Evolutionary conservation across 2,329 filamentous ascomycete genomes (phyloP), one percentile per base, ranked within the genome.

Genomic region (Beauveria pseudobassiana): DNA sequence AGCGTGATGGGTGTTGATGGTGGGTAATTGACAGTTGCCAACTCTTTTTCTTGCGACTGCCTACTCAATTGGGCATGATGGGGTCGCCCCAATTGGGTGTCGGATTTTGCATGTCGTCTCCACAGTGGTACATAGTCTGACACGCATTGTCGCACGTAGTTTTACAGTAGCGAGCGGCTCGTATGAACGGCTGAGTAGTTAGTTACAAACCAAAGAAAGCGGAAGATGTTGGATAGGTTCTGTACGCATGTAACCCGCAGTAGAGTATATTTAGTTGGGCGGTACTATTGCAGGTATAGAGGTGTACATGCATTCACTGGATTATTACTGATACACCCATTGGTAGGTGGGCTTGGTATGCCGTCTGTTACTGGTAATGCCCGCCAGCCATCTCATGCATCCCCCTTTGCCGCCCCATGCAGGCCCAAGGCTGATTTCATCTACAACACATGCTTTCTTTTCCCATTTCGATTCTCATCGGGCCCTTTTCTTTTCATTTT

Each of bases 141-240:
- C 46, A 52, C 48, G n/a, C 45, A 59, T 20, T 43, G 57, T 59
- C 57, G 48, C 58, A 61, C 42, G 12, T 42, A 46, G 49, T 53
- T 54, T 50, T 40, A 5, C 42, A 55, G 42, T 34, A 56, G 26
- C 48, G 24, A 30, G 38, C 34, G 56, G 30, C 20, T 43, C 10
- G 24, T 34, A 38, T 14, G 28, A 51, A 51, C 49, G 34, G 34
- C 34, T 38, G 30, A 34, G 12, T 34, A 34, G 10, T 14, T 34
- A 34, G 10, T 34, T 34, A 30, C 30, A 34, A 34, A 12, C 30
- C 30, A 14, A 38, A 38, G 34, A 38, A 38, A 38, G 34, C 34
- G 12, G 22, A 24, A 24, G 22, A 22, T 22, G 22, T 22, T 28
- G 10, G 10, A 28, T 40, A 20, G 10, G 12, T 48, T 26, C 10